These are phyloP conservation scores for Brassica juncea DNA, from an alignment of 345 rosid species.

Conservation along the genomic window DNA sequence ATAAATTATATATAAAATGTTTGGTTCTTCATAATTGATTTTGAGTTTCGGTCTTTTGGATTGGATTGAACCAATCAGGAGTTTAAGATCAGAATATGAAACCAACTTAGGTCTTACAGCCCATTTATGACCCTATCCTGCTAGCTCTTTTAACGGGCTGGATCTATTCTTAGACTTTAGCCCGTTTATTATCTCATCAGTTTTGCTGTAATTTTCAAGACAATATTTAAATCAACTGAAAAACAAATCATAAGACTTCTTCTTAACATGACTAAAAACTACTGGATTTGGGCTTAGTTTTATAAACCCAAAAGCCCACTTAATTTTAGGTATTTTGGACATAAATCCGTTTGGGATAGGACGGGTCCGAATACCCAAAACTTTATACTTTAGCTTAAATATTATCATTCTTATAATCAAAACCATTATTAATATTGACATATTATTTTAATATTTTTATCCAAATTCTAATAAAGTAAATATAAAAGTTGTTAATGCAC, in stretches of 20 bases:
- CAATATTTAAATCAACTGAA: neutral
- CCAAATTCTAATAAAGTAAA: no score
- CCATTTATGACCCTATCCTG: neutral
- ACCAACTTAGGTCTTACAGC: neutral
- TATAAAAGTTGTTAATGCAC: no score
- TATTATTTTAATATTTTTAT: no score
- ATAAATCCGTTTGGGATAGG: no score
- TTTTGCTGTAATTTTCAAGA: neutral
- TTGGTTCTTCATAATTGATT: neutral
- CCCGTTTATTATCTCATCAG: neutral
- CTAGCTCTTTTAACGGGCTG: constrained; percentile 6
- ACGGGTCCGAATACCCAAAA: no score
- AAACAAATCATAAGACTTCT: neutral
- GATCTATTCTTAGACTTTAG: neutral
- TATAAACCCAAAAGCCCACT: no score
- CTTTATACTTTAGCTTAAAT: no score
- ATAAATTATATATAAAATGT: neutral
- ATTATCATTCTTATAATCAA: no score
- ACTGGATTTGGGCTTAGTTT: no score
- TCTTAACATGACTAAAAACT: no score
- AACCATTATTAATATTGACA: no score
- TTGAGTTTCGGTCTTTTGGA: neutral
- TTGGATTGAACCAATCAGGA: neutral
- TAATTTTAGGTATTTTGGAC: no score
- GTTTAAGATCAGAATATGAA: neutral